Evolutionary conservation across 2,329 filamentous ascomycete species (phyloP).

Genomic region (Cytospora piceicola): DNA sequence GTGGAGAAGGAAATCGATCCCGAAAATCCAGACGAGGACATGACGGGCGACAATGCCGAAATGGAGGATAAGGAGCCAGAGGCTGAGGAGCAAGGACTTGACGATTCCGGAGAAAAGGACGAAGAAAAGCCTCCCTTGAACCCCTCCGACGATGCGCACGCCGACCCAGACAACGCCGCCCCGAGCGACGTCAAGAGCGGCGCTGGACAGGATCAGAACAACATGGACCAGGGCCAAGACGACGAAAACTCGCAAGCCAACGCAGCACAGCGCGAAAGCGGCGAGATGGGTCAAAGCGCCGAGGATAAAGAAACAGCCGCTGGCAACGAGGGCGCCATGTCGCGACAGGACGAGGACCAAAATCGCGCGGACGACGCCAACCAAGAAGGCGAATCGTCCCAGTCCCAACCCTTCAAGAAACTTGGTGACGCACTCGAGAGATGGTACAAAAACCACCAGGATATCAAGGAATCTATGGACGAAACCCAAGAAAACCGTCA

Average conservation of each 20-base stretch:
- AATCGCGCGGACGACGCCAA: slow-evolving; percentile 52
- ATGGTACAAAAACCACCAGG: slow-evolving; percentile 86
- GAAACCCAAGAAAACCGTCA: slow-evolving; percentile 56
- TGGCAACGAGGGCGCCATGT: slow-evolving; percentile 64
- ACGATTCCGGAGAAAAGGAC: slow-evolving; percentile 49
- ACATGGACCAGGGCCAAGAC: slow-evolving; percentile 54
- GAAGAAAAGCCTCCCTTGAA: slow-evolving; percentile 41
- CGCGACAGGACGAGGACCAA: slow-evolving; percentile 51
- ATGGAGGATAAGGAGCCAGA: slow-evolving; percentile 37
- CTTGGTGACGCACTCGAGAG: slow-evolving; percentile 89
- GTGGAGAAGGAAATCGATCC: slow-evolving; percentile 61
- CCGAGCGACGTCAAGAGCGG: slow-evolving; percentile 68
- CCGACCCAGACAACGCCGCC: slow-evolving; percentile 64
- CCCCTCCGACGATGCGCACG: slow-evolving; percentile 53
- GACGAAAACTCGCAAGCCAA: slow-evolving; percentile 64
- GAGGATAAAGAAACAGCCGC: slow-evolving; percentile 66
- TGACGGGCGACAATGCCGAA: slow-evolving; percentile 27
- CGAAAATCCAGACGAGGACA: slow-evolving; percentile 26
- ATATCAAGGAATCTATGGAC: slow-evolving; percentile 70
- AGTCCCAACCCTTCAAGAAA: slow-evolving; percentile 82
- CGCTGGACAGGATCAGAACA: slow-evolving; percentile 66
- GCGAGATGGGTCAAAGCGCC: slow-evolving; percentile 66
- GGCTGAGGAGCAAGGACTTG: slow-evolving; percentile 38
- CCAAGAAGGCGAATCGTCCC: slow-evolving; percentile 47
- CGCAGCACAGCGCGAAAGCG: slow-evolving; percentile 67